Evolutionary conservation across 164 flowering plant genomes (phyloP).

Genomic region (Macadamia integrifolia): DNA sequence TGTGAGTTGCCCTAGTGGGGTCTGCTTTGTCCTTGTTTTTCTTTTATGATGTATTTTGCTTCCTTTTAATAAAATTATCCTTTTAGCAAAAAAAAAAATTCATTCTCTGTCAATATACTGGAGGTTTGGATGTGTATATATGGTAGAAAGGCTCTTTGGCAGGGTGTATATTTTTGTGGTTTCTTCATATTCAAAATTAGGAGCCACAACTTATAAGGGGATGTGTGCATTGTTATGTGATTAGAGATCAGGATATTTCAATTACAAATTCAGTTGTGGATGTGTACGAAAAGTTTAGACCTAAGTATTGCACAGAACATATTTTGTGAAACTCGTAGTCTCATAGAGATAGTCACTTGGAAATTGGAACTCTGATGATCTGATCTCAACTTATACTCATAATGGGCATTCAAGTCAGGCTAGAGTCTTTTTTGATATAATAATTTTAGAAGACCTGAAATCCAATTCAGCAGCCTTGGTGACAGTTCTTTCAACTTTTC

Average conservation of each 20-base stretch:
- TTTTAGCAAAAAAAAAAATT: constrained; percentile 5
- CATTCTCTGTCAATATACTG: constrained; percentile 65
- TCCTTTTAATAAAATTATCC: too few relatives aligned
- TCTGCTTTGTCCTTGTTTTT: too few relatives aligned
- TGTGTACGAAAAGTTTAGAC: constrained; percentile 58
- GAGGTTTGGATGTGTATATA: constrained; percentile 39
- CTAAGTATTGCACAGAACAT: constrained; percentile 34
- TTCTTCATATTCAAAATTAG: constrained; percentile 47
- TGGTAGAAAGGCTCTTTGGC: constrained; percentile 44
- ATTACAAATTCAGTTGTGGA: constrained; percentile 56
- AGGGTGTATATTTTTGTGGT: constrained; percentile 31
- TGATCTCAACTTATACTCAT: constrained; percentile 2
- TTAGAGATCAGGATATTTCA: constrained; percentile 38
- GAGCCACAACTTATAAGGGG: constrained; percentile 29
- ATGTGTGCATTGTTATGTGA: constrained; percentile 50
- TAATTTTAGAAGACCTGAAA: constrained; percentile 38
- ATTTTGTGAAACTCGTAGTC: constrained; percentile 25
- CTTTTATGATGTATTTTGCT: too few relatives aligned
- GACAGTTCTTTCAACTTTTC: constrained; percentile 55
- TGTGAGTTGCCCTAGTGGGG: too few relatives aligned
- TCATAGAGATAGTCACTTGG: constrained; percentile 51
- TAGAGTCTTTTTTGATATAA: constrained; percentile 40
- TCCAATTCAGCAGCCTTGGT: constrained; percentile 49
- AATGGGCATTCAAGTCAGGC: constrained; percentile 37
- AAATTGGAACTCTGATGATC: constrained; percentile 17